Percentiles rank a stretch among this genome's conserved stretches.
These are phyloP conservation scores for Sonneratia caseolaris DNA, from an alignment of 345 rosid genomes.

Conservation along the genomic window DNA sequence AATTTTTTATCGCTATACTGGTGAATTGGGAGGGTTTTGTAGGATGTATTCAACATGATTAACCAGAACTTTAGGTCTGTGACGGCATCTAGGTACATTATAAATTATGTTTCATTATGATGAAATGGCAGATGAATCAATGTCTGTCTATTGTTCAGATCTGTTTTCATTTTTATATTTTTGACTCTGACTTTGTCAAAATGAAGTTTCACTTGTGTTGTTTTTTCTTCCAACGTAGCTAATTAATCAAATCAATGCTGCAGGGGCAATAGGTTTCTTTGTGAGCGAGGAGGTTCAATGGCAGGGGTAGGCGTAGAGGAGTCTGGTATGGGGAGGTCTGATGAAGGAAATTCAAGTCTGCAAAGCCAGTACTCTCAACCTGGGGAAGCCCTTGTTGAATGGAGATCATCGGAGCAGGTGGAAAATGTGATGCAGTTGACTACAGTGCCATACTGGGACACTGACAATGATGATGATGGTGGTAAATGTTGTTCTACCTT, in stretches of 20 bases:
- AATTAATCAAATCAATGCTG: slow-evolving; percentile 23
- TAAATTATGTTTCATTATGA: background rate
- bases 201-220: slow-evolving; percentile 1
- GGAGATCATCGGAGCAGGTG: slow-evolving; percentile 91
- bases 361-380: slow-evolving; percentile 36
- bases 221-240: slow-evolving; percentile 11
- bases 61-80: background rate
- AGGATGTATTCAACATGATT: background rate
- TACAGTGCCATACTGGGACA: slow-evolving; percentile 84
- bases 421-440: slow-evolving; percentile 85
- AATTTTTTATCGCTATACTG: slow-evolving; percentile 18
- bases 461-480: slow-evolving; percentile 68
- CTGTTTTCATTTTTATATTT: background rate
- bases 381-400: slow-evolving; percentile 77
- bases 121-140: background rate
- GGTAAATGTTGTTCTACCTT: slow-evolving; percentile 23
- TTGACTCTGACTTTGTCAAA: background rate
- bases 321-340: slow-evolving; percentile 58
- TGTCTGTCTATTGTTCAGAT: background rate
- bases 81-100: background rate
- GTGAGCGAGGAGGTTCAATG: slow-evolving; percentile 38
- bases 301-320: slow-evolving; percentile 58
- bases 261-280: slow-evolving; percentile 19
- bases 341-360: slow-evolving; percentile 49
- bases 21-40: background rate